These are phyloP conservation scores for Triangularia setosa DNA, from an alignment of 2,329 filamentous ascomycete species.

Conservation along the genomic window DNA sequence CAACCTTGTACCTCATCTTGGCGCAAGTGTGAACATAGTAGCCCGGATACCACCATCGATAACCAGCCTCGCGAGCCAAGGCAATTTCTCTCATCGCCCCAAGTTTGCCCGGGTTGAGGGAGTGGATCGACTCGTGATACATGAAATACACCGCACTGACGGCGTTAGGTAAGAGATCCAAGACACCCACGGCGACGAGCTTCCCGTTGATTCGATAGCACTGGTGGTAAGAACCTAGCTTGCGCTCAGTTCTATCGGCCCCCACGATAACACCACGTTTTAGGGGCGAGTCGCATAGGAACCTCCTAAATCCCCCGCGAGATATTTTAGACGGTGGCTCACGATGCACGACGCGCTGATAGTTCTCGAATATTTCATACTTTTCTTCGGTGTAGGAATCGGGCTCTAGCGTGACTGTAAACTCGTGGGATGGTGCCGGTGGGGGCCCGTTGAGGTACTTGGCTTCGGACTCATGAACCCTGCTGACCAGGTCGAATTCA, in stretches of 20 bases:
- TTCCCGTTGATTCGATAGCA: slow-evolving; percentile 75
- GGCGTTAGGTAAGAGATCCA: slow-evolving; percentile 71
- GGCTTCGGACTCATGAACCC: slow-evolving; percentile 67
- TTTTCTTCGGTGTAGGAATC: slow-evolving; percentile 74
- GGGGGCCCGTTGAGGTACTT: slow-evolving; percentile 48
- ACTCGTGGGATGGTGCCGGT: slow-evolving; percentile 61
- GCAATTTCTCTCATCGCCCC: slow-evolving; percentile 70
- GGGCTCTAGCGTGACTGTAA: slow-evolving; percentile 66
- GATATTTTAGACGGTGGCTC: slow-evolving; percentile 59
- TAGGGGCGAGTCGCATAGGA: slow-evolving; percentile 70
- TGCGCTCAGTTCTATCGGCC: slow-evolving; percentile 48
- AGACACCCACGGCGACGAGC: slow-evolving; percentile 70
- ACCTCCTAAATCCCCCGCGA: slow-evolving; percentile 60
- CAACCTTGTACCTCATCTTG: slow-evolving; percentile 84
- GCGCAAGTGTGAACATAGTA: slow-evolving; percentile 78
- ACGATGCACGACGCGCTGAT: slow-evolving; percentile 69
- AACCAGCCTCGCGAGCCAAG: slow-evolving; percentile 64
- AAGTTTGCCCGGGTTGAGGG: slow-evolving; percentile 69
- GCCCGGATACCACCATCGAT: slow-evolving; percentile 74
- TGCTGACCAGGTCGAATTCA: slow-evolving; percentile 62
- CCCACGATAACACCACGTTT: slow-evolving; percentile 40
- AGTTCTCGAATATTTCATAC: slow-evolving; percentile 67
- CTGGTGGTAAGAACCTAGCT: slow-evolving; percentile 73
- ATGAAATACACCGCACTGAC: slow-evolving; percentile 82
- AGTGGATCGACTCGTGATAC: slow-evolving; percentile 71